Base-by-base conservation (phyloP, 2,329 filamentous ascomycete species). In the Claviceps capensis region DNA sequence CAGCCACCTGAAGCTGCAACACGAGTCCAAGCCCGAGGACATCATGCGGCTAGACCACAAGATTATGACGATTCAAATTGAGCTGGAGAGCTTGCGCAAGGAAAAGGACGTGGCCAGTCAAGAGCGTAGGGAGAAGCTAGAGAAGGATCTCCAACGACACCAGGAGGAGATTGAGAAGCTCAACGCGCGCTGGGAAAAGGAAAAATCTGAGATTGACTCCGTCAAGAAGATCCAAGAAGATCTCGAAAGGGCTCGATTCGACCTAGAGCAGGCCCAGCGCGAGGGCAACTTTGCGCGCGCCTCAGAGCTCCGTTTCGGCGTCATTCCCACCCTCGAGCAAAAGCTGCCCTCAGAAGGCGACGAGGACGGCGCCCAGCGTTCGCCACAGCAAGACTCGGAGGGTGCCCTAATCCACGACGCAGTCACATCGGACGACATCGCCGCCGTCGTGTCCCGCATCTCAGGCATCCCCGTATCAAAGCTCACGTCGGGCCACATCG, bases 11-110 rank as follows among this genome's bases (percentile, higher is more conserved):
- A 82, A 94, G 45, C 70, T 97, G 36, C 91, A 97, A 63, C 93
- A 97, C 67, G 93, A 98, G 67, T 95, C 88, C 60, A 97, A 96
- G 61, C 93, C 93, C 0, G 93, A 97, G 59, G 83, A 91, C 8
- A 96, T 98, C 37, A 88, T 94, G 71, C 82, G 85, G 49, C 79
- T 97, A 1, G 91, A 97, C 61, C 86, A 94, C 55, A 88, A 90
- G 62, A 95, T 97, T 54, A 94, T 96, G 81, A 97, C 91, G 0
- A 88, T 97, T 14, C 91, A 96, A 63, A 97, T 98, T 56, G 91
- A 98, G 65, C 76, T 97, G 1, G 93, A 97, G 65, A 96, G 89
- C 55, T 70, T 98, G 43, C 81, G 91, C 49, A 97, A 97, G 62
- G 93, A 98, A 66, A 95, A 83, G 11, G 93, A 98, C 59, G 76